phyloP scores from a whole-genome alignment of 306 rosid species.

The Cicer cuneatum region DNA sequence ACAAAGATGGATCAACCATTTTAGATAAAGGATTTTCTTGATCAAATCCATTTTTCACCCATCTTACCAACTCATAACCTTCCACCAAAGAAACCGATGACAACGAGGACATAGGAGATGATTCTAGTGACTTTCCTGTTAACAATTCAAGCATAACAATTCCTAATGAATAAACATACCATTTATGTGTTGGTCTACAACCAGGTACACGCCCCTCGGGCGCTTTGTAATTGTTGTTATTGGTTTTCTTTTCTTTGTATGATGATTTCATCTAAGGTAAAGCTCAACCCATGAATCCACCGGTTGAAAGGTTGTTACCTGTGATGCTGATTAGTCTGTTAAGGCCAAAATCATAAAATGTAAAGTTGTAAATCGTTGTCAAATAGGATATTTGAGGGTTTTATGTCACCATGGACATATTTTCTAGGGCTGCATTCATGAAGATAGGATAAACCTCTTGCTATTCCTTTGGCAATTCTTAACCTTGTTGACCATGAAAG shows the following conservation, averaged over 20 bases:
- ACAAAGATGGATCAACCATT: constrained; percentile 81
- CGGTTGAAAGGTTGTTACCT: constrained; percentile 86
- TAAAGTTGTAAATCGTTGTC: constrained; percentile 76
- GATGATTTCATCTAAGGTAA: constrained; percentile 68
- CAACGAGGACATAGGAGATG: constrained; percentile 72
- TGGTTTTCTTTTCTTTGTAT: constrained; percentile 62
- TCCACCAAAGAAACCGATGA: constrained; percentile 74
- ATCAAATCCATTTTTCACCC: constrained; percentile 90
- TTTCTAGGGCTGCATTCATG: constrained; percentile 97
- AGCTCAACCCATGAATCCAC: constrained; percentile 92
- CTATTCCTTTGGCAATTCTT: constrained; percentile 80
- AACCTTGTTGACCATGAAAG: constrained; percentile 86
- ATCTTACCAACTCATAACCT: constrained; percentile 78
- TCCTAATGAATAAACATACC: constrained; percentile 91
- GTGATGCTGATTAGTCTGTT: constrained; percentile 78
- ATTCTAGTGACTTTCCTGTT: constrained; percentile 89
- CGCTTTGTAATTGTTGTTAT: constrained; percentile 75
- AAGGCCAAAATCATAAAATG: constrained; percentile 88
- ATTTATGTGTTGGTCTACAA: constrained; percentile 76
- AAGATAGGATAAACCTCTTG: constrained; percentile 85
- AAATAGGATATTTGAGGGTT: constrained; percentile 89
- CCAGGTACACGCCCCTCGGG: constrained; percentile 83
- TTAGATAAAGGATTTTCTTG: constrained; percentile 88
- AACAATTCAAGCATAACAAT: constrained; percentile 82
- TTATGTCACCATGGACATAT: constrained; percentile 90